Percentiles rank a stretch among this genome's conserved stretches.
Conservation (phyloP, 768 basidiomycete species). For the Gelatoporia subvermispora region DNA sequence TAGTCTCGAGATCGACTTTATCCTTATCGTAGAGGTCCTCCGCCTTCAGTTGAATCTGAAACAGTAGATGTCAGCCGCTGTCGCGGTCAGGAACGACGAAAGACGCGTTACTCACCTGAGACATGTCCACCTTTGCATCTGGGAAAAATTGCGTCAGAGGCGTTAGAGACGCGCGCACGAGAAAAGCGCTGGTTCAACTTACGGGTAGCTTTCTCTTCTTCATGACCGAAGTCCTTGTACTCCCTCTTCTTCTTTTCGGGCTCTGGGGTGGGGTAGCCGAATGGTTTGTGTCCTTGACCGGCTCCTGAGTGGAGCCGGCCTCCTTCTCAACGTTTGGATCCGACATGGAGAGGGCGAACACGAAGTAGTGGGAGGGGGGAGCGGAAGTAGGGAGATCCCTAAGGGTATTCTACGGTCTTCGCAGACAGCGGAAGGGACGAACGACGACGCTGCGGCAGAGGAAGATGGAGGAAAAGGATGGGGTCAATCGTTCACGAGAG, state of each 20-base stretch:
- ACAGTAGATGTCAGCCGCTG: not conserved
- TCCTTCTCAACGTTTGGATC: slow-evolving; percentile 56
- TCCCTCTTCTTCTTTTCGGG: slow-evolving; percentile 62
- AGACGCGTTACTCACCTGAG: slow-evolving; percentile 39
- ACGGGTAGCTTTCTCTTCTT: slow-evolving; percentile 60
- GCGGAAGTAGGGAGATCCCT: slow-evolving; percentile 10
- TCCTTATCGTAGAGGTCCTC: slow-evolving; percentile 97
- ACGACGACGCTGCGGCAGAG: slow-evolving; percentile 1
- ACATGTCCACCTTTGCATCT: slow-evolving; percentile 91
- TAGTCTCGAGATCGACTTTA: slow-evolving; percentile 97
- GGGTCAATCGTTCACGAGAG: not conserved
- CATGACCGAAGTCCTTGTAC: slow-evolving; percentile 82
- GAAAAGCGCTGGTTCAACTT: slow-evolving; percentile 25
- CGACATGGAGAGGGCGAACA: slow-evolving; percentile 26
- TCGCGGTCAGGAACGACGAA: not conserved
- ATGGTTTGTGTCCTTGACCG: slow-evolving; percentile 36
- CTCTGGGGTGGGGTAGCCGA: slow-evolving; percentile 21
- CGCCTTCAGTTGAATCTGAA: slow-evolving; percentile 79
- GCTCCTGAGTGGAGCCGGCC: slow-evolving; percentile 43
- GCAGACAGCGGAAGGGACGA: slow-evolving; percentile 2
- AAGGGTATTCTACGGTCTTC: slow-evolving; percentile 5
- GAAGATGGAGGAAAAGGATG: slow-evolving; percentile 6
- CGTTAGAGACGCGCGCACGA: slow-evolving; percentile 1
- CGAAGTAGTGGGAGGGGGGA: slow-evolving; percentile 7
- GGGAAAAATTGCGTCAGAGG: slow-evolving; percentile 9